Base-by-base conservation (phyloP, 495 filamentous ascomycete species). In the Letharia lupina region DNA sequence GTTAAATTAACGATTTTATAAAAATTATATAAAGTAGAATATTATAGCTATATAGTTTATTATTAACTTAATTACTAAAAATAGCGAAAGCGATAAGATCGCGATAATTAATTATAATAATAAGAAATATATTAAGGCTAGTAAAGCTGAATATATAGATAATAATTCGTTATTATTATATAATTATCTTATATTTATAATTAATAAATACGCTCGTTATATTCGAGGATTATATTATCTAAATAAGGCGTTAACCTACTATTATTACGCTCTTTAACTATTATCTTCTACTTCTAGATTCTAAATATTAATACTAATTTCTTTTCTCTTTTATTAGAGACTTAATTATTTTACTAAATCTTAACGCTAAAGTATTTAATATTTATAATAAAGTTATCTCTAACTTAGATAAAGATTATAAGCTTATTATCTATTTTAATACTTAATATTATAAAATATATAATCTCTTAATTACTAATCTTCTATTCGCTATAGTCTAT, bases 91-190 rank as follows among this genome's bases (percentile, higher is more conserved):
- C 3, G 52, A 68, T 40, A 60, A 67, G 41, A 50, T 63, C 28
- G 64, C 63, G 39, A 65, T 50, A 28, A 66, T 69, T 47, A 63
- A 56, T 8, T 69, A 63, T 57, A n/a, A 66, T 47, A 66, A 69
- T 16, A 65, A 66, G 15, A 61, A 44, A 39, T 16, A 40, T 15
- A 11, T 50, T 20, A 31, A 37, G 20, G 59, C 56, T 52, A 45
- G 57, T 33, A 66, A 39, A 65, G 62, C 61, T 60, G 52, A 60
- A 40, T n/a, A 28, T 12, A 57, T 65, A 9, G 63, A 50, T 44
- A 52, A 15, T 54, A 45, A 68, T 61, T 33, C 33, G 28, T 16
- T 33, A 41, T 61, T 52, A 31, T 33, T 41, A 28, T 68, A 35
- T 42, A 39, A 65, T 65, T 28, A 65, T 65, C 42, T 52, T 33